A percentile compares a stretch with the other conserved stretches of the same genome.
phyloP scores from a whole-genome alignment of 768 basidiomycete species.

The Chalciporus sphaerocephalus region DNA sequence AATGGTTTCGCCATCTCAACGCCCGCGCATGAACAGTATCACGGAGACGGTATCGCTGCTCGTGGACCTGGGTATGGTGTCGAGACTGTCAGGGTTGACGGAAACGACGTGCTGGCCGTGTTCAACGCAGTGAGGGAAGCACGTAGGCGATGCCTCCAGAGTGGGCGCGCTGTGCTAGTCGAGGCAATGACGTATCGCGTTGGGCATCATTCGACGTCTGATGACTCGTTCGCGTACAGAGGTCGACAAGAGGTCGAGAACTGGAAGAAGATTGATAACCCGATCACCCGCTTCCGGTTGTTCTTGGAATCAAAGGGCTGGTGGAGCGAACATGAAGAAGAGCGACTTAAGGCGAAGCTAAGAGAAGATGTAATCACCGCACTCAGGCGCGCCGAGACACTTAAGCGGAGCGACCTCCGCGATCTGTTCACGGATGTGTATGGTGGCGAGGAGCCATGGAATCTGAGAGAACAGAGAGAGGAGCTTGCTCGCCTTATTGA shows the following conservation, averaged over 20 bases:
- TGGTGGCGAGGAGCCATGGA: conserved; percentile 80
- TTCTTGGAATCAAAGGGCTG: conserved; percentile 81
- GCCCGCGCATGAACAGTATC: conserved; percentile 82
- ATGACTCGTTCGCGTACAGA: conserved; percentile 93
- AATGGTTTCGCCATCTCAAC: conserved; percentile 97
- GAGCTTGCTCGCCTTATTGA: conserved; percentile 69
- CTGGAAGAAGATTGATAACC: conserved; percentile 87
- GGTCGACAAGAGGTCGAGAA: conserved; percentile 88
- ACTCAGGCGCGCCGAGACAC: conserved; percentile 71
- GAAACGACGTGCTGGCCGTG: conserved; percentile 89
- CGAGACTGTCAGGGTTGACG: conserved; percentile 88
- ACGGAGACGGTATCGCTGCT: conserved; percentile 89
- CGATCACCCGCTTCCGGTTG: conserved; percentile 76
- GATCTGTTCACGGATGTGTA: conserved; percentile 88
- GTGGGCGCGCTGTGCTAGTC: conserved; percentile 76
- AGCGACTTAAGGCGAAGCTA: conserved; percentile 59
- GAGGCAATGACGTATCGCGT: conserved; percentile 93
- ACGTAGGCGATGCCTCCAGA: conserved; percentile 64
- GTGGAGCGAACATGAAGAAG: conserved; percentile 79
- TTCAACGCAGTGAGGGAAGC: conserved; percentile 69
- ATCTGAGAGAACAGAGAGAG: conserved; percentile 75
- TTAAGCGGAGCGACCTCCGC: conserved; percentile 65
- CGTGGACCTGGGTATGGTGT: conserved; percentile 90
- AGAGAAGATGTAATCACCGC: conserved; percentile 73
- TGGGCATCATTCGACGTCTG: conserved; percentile 93